Evolutionary conservation across 2,329 filamentous ascomycete genomes (phyloP).

Genomic region (Pyrenochaeta sp.): DNA sequence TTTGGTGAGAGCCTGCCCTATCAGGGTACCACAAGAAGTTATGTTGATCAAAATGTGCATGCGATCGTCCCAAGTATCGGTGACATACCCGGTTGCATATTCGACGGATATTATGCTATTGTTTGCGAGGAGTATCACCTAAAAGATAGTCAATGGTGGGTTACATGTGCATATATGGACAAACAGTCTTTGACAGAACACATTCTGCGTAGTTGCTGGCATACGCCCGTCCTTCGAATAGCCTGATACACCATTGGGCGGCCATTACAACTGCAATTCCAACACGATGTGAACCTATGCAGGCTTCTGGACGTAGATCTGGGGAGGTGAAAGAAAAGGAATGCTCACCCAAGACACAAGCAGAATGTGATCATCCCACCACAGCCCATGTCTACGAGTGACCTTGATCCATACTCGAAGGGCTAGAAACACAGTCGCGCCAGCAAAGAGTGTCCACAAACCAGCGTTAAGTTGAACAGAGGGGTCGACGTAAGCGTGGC

Average conservation of each 20-base stretch:
- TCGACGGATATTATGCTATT: conserved; percentile 58
- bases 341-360: conserved; percentile 46
- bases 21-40: conserved; percentile 50
- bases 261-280: neutral
- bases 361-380: conserved; percentile 53
- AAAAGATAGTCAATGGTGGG: conserved; percentile 9
- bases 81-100: conserved; percentile 60
- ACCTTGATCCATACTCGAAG: conserved; percentile 50
- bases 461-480: conserved; percentile 48
- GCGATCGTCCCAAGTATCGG: conserved; percentile 59
- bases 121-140: conserved; percentile 56
- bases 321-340: neutral
- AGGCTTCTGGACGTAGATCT: neutral
- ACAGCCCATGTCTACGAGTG: conserved; percentile 49
- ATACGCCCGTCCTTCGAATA: neutral
- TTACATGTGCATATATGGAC: neutral
- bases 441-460: conserved; percentile 51
- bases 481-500: conserved; percentile 45
- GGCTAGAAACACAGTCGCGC: conserved; percentile 47
- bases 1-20: conserved; percentile 50
- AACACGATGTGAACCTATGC: neutral
- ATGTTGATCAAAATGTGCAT: conserved; percentile 64
- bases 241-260: too few relatives aligned
- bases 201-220: too few relatives aligned
- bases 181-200: neutral